Conservation (phyloP, 2,329 filamentous ascomycete genomes). For the Neofusicoccum sp. region DNA sequence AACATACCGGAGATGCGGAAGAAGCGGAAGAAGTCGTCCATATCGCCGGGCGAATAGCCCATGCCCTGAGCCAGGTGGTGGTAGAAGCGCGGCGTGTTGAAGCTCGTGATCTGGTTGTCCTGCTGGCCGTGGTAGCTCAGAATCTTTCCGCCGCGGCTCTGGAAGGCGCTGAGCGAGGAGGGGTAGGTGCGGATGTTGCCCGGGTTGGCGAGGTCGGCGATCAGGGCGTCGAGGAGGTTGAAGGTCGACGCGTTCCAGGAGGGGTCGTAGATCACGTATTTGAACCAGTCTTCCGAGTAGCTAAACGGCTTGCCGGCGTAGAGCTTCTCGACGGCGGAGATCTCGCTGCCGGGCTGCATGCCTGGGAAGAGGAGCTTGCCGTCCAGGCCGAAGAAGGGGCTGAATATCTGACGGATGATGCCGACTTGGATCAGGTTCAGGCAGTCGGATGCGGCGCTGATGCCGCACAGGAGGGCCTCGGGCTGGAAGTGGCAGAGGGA, state of each 20-base stretch:
- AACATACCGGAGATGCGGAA: slow-evolving; percentile 57
- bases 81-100: slow-evolving; percentile 53
- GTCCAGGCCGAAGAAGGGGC: slow-evolving; percentile 45
- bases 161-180: slow-evolving; percentile 42
- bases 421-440: slow-evolving; percentile 48
- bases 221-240: slow-evolving; percentile 42
- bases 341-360: slow-evolving; percentile 54
- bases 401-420: slow-evolving; percentile 48
- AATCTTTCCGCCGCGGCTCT: slow-evolving; percentile 47
- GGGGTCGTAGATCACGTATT: slow-evolving; percentile 51
- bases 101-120: slow-evolving; percentile 49
- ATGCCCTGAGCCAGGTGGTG: slow-evolving; percentile 49
- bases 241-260: slow-evolving; percentile 47
- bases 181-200: slow-evolving; percentile 44
- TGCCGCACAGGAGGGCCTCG: slow-evolving; percentile 41
- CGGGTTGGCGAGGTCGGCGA: slow-evolving; percentile 44
- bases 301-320: slow-evolving; percentile 45
- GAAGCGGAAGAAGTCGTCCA: slow-evolving; percentile 52
- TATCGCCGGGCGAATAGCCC: slow-evolving; percentile 32
- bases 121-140: slow-evolving; percentile 50
- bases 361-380: slow-evolving; percentile 53
- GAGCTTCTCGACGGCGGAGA: slow-evolving; percentile 25
- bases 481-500: slow-evolving; percentile 48
- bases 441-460: slow-evolving; percentile 42
- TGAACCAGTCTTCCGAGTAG: slow-evolving; percentile 52